Base-by-base conservation (phyloP, 345 rosid species). In the Salix udensis region DNA sequence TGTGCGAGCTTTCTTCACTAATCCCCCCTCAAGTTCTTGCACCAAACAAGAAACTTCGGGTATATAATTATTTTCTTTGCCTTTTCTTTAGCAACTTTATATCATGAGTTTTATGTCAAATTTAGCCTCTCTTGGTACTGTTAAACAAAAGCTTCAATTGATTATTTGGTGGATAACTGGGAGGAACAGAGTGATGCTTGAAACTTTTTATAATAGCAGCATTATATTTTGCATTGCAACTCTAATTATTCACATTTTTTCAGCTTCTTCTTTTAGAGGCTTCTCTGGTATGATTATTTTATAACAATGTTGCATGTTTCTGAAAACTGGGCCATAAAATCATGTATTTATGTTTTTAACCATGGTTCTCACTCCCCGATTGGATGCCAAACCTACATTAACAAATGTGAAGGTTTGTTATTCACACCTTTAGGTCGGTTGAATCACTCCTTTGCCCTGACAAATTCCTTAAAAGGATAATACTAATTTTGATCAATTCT, bases 1-100 rank as follows among this genome's bases (percentile, higher is more conserved):
- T 96, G 83, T 96, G 99, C 89, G 98, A 96, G 83, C 97, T 96
- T 81, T 91, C 97, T 60, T 91, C 99, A 8, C 88, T 96, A 69
- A 86, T 94, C 78, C 97, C 98, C 67, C 94, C 99, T 64, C 98
- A 93, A 85, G 87, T 82, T 75, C 89, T 93, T 85, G 94, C 91
- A 60, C 90, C 93, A 66, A 88, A 84, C 89, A 96, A 93, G 88
- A 96, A 94, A 88, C 99, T 96, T 68, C 88, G 97, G 89, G 99
- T 92, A 87, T 62, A 88, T 39, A 58, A 65, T 46, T 67, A 36
- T 30, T 46, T 50, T 68, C 21, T 19, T 77, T 23, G 70, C 70
- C 71, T 71, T 60, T 84, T 65, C 71, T n/a, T 42, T 24, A 10
- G 34, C 18, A 34, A 34, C 53, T 66, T 10, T 21, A 19, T 26